Conservation (phyloP, 1,139 yeast genomes). For the Taphrina wiesneri region DNA sequence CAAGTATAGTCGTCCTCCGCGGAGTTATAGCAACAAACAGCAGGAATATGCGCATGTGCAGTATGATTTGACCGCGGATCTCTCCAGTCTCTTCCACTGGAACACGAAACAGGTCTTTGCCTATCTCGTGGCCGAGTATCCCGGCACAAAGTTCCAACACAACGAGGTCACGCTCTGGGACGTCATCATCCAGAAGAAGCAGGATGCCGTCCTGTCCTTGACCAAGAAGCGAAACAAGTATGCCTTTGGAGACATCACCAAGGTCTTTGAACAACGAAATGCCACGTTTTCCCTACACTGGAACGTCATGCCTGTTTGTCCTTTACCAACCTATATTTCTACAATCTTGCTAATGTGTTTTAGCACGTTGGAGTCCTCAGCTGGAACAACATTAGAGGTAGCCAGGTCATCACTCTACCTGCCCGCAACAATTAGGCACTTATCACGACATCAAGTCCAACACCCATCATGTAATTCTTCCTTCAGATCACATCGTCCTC, state of each 20-base stretch:
- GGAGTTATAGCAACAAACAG: conserved; percentile 66
- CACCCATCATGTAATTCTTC: background rate
- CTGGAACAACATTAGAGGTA: conserved; percentile 42
- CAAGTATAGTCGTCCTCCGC: conserved; percentile 70
- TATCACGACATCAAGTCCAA: background rate
- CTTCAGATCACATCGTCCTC: background rate
- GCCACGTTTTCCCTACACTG: conserved; percentile 76
- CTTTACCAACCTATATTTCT: background rate
- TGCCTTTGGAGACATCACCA: conserved; percentile 81
- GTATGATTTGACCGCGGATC: conserved; percentile 65
- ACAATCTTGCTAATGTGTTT: background rate
- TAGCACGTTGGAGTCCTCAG: conserved; percentile 70
- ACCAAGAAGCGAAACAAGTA: conserved; percentile 65
- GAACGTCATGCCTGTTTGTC: conserved; percentile 74
- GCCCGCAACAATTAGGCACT: conserved; percentile 1
- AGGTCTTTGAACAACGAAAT: conserved; percentile 52
- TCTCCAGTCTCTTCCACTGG: conserved; percentile 86
- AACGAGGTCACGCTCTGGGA: conserved; percentile 92
- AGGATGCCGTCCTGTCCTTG: conserved; percentile 54
- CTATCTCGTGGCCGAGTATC: conserved; percentile 65
- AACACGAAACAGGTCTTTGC: conserved; percentile 93
- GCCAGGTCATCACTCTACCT: conserved; percentile 36
- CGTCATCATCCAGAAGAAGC: conserved; percentile 61
- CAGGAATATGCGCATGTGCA: conserved; percentile 75
- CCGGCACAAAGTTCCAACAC: conserved; percentile 38